Evolutionary conservation across 1,284 basidiomycete species (phyloP).

Genomic region (Leccinum fallax): DNA sequence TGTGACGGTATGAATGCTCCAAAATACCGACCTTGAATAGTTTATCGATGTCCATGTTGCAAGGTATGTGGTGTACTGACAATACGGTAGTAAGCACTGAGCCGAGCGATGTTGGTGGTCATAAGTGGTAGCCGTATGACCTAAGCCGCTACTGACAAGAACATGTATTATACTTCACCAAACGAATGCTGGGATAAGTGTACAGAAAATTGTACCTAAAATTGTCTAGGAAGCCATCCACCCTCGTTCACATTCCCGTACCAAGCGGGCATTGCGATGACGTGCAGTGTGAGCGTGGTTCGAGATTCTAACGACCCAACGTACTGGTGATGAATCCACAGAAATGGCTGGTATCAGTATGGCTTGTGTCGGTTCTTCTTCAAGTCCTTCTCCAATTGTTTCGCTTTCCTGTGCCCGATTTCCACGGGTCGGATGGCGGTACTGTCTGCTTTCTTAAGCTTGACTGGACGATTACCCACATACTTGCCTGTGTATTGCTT

Average conservation of each 20-base stretch:
- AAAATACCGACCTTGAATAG: constrained; percentile 69
- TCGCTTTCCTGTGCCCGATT: constrained; percentile 90
- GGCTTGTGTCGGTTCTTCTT: constrained; percentile 82
- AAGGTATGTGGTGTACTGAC: neutral
- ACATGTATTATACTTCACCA: constrained; percentile 5
- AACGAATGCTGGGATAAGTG: constrained; percentile 1
- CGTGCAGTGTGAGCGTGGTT: constrained; percentile 22
- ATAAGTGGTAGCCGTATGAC: neutral
- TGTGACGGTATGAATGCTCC: constrained; percentile 3
- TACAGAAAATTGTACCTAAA: neutral
- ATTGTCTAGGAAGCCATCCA: constrained; percentile 3
- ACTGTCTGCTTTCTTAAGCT: constrained; percentile 85
- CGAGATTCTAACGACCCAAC: constrained; percentile 25
- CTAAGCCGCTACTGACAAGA: neutral
- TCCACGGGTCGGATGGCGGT: constrained; percentile 87
- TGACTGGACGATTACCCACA: constrained; percentile 93
- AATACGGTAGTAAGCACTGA: neutral
- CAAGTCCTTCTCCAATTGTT: constrained; percentile 75
- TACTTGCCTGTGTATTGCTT: constrained; percentile 77
- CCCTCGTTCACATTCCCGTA: constrained; percentile 12
- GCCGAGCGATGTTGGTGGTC: neutral
- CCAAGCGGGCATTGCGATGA: constrained; percentile 11
- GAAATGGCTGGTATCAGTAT: constrained; percentile 46
- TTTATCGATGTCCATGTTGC: constrained; percentile 74
- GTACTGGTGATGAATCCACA: constrained; percentile 27